phyloP scores from a whole-genome alignment of 148 eudicot species.

The Hydrangea macrophylla region DNA sequence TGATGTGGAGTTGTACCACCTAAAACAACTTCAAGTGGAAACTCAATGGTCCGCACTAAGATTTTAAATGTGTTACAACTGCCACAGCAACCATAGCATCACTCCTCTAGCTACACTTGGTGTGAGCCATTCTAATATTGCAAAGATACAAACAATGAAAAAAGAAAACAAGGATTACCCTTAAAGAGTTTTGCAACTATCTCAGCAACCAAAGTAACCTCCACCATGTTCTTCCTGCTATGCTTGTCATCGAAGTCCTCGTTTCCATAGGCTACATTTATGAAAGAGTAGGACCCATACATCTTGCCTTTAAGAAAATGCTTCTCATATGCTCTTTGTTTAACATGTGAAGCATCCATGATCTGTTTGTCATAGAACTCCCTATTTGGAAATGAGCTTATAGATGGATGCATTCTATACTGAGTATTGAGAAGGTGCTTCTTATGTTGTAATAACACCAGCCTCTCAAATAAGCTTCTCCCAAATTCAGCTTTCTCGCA shows the following conservation, averaged over 20 bases:
- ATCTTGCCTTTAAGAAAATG: conserved; percentile 29
- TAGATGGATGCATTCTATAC: conserved; percentile 59
- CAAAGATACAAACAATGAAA: no score
- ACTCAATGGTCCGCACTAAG: no score
- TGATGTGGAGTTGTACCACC: no score
- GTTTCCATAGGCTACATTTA: conserved; percentile 29
- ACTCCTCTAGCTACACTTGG: no score
- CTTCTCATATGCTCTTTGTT: conserved; percentile 16
- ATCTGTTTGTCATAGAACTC: conserved; percentile 39
- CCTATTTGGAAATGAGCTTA: conserved; percentile 51
- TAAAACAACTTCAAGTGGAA: no score
- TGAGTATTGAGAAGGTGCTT: conserved; percentile 47
- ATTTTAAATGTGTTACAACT: no score
- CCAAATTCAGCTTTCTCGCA: conserved; percentile 39
- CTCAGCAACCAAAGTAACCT: conserved; percentile 40
- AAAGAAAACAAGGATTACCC: conserved; percentile 21
- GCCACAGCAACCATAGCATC: no score
- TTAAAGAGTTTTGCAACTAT: conserved; percentile 35
- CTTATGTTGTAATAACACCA: conserved; percentile 23
- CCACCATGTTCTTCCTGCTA: conserved; percentile 40
- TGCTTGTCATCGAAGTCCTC: conserved; percentile 26
- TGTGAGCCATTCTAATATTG: no score
- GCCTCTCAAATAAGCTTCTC: conserved; percentile 52
- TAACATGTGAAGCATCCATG: conserved; percentile 34
- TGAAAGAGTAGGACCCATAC: conserved; percentile 49